phyloP scores from a whole-genome alignment of 2,329 filamentous ascomycete species.

The Apiospora arundinis region DNA sequence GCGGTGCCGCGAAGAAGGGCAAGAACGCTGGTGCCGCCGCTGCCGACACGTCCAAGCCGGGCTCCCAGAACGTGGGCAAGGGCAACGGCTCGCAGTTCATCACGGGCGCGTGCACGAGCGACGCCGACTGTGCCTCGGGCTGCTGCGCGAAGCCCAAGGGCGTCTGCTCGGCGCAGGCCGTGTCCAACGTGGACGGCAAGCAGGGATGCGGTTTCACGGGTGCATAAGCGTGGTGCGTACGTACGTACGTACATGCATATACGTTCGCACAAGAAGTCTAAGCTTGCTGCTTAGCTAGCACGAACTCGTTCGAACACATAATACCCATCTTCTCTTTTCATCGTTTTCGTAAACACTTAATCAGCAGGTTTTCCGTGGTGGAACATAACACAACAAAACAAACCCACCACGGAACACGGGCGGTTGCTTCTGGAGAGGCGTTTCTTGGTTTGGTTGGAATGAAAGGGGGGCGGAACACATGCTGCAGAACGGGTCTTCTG shows the following conservation, averaged over 20 bases:
- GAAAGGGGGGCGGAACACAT: not conserved
- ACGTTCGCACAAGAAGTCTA: too few relatives aligned
- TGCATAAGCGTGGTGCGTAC: not conserved
- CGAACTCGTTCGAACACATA: too few relatives aligned
- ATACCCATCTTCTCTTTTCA: too few relatives aligned
- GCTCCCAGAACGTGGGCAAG: conserved; percentile 35
- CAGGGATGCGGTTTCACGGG: conserved; percentile 33
- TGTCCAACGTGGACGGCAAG: conserved; percentile 32
- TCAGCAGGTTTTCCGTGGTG: too few relatives aligned
- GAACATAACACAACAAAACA: too few relatives aligned
- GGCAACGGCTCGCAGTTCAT: conserved; percentile 38
- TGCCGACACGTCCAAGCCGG: conserved; percentile 28
- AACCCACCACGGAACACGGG: too few relatives aligned
- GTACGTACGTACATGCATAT: too few relatives aligned
- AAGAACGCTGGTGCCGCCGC: not conserved
- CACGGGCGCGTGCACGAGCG: conserved; percentile 37
- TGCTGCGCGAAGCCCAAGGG: conserved; percentile 35
- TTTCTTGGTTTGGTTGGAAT: not conserved
- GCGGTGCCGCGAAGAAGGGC: not conserved
- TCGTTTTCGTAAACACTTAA: too few relatives aligned
- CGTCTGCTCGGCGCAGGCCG: conserved; percentile 35
- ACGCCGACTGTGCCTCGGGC: conserved; percentile 37
- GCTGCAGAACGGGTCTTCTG: not conserved
- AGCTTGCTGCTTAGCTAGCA: too few relatives aligned
- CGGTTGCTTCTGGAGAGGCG: too few relatives aligned